phyloP scores from a whole-genome alignment of 768 basidiomycete genomes.

The Lyophyllum semitale region DNA sequence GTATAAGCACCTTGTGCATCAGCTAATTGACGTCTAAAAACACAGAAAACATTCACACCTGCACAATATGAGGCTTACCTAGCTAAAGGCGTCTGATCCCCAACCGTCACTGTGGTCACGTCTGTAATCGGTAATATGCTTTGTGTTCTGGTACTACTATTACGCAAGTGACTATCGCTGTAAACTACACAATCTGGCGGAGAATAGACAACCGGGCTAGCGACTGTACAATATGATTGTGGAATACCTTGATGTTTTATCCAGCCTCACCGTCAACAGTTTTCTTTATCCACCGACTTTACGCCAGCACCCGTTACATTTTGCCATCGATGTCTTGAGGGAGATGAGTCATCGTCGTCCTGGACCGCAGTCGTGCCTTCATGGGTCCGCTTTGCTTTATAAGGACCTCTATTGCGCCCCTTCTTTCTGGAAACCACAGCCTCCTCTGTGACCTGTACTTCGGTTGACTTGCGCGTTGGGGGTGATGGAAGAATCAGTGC shows the following conservation, averaged over 20 bases:
- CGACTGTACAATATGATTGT: not conserved
- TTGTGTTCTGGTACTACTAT: not conserved
- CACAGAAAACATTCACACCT: conserved; percentile 73
- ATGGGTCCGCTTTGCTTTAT: not conserved
- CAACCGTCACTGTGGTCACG: not conserved
- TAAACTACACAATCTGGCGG: not conserved
- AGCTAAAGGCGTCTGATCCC: conserved; percentile 6
- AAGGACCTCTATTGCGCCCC: not conserved
- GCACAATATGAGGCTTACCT: conserved; percentile 56
- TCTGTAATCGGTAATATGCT: not conserved
- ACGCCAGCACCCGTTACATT: not conserved
- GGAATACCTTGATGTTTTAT: not conserved
- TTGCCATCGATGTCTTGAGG: not conserved
- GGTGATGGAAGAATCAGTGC: conserved; percentile 14
- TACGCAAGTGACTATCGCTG: not conserved
- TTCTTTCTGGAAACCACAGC: not conserved
- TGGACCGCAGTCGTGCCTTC: not conserved
- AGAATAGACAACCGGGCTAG: not conserved
- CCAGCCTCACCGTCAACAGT: not conserved
- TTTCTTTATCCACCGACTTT: conserved; percentile 16
- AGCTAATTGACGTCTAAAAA: not conserved
- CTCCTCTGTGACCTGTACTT: not conserved
- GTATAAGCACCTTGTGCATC: not conserved
- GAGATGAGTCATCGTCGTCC: conserved; percentile 2
- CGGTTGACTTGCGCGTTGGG: conserved; percentile 3